Evolutionary conservation across 768 basidiomycete genomes (phyloP).

Genomic region (Favolaschia claudopus): DNA sequence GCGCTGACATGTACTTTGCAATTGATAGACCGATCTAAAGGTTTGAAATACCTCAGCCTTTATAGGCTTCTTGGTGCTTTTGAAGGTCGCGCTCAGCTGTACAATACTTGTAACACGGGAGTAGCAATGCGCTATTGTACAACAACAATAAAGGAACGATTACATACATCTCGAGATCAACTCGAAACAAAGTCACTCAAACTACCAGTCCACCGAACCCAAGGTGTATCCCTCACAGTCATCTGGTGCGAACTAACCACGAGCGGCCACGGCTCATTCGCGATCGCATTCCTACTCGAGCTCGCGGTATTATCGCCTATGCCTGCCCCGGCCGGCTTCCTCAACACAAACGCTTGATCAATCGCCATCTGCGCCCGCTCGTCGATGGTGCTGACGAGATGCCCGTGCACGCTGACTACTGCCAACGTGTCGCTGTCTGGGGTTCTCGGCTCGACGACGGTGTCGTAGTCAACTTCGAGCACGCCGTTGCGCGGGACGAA

Average conservation of each 20-base stretch:
- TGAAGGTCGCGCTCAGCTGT: no score
- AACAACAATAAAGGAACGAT: no score
- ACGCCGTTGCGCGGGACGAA: not conserved
- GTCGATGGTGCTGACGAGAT: slow-evolving; percentile 13
- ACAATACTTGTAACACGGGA: no score
- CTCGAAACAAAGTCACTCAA: slow-evolving; percentile 5
- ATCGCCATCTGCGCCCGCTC: slow-evolving; percentile 15
- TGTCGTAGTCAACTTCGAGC: slow-evolving; percentile 21
- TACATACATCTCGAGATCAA: no score
- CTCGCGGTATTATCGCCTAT: not conserved
- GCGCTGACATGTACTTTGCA: no score
- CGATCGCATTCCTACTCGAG: no score
- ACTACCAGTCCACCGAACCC: slow-evolving; percentile 17
- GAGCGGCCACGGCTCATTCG: slow-evolving; percentile 27
- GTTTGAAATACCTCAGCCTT: no score
- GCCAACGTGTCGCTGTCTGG: slow-evolving; percentile 7
- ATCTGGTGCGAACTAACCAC: slow-evolving; percentile 17
- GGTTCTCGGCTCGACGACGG: not conserved
- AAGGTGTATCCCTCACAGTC: slow-evolving; percentile 21
- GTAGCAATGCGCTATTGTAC: no score
- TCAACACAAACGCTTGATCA: slow-evolving; percentile 22
- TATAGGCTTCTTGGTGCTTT: no score
- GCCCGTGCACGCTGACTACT: slow-evolving; percentile 14
- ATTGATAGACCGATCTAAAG: no score
- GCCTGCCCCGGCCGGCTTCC: not conserved